A percentile compares a stretch with the other conserved stretches of the same genome.
phyloP scores from a whole-genome alignment of 495 filamentous ascomycete species.

The Aspergillus affinis region DNA sequence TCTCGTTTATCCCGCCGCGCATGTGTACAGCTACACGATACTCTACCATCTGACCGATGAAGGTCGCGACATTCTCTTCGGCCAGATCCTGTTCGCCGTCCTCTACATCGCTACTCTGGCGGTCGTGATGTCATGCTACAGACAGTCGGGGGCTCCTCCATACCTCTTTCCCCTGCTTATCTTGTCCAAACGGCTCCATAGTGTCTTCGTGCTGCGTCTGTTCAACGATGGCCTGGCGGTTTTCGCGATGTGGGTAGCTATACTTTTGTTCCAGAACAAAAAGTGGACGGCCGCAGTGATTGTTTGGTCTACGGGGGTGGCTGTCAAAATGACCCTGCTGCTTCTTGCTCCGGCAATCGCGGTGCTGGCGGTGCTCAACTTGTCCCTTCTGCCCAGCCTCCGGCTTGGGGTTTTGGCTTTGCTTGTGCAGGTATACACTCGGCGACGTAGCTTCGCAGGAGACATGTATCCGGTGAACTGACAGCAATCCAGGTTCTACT shows the following conservation, averaged over 20 bases:
- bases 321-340: constrained; percentile 89
- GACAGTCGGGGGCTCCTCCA: constrained; percentile 73
- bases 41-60: constrained; percentile 76
- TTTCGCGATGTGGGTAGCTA: constrained; percentile 75
- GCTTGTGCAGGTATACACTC: constrained; percentile 62
- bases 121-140: constrained; percentile 81
- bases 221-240: constrained; percentile 95
- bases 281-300: constrained; percentile 70
- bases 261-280: constrained; percentile 71
- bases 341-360: constrained; percentile 79
- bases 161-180: constrained; percentile 87
- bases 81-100: constrained; percentile 75
- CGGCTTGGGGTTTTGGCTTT: constrained; percentile 66
- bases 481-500: constrained; percentile 53
- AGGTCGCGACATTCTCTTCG: constrained; percentile 73
- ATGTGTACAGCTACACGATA: constrained; percentile 85
- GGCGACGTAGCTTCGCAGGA: not conserved
- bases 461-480: constrained; percentile 1
- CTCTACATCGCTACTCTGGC: constrained; percentile 75
- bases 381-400: constrained; percentile 61
- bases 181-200: constrained; percentile 89
- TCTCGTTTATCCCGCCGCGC: constrained; percentile 88
- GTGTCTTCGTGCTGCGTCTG: constrained; percentile 84
- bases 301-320: constrained; percentile 75
- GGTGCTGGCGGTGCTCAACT: constrained; percentile 66